phyloP scores from a whole-genome alignment of 306 rosid species.

The Arachis stenosperma region DNA sequence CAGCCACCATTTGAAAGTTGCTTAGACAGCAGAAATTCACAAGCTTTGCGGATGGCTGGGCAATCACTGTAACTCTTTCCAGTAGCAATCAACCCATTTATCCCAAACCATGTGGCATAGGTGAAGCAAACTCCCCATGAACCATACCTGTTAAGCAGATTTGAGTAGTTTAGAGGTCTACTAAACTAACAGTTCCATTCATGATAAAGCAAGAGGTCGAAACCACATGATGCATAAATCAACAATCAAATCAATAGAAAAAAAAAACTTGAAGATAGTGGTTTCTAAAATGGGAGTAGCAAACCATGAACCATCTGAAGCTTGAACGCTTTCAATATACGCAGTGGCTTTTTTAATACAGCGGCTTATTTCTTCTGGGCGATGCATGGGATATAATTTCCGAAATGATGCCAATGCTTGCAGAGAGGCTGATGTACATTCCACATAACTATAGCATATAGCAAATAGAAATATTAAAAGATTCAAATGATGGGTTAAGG shows the following conservation, averaged over 20 bases:
- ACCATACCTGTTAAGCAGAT: constrained; percentile 76
- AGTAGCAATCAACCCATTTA: constrained; percentile 75
- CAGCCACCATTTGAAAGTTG: constrained; percentile 87
- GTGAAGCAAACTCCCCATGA: constrained; percentile 94
- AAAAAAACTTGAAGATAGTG: neutral
- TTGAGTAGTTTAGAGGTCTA: constrained; percentile 40
- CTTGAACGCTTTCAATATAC: constrained; percentile 67
- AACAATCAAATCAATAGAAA: constrained; percentile 18
- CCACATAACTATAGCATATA: constrained; percentile 68
- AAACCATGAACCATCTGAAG: constrained; percentile 89
- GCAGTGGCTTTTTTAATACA: constrained; percentile 60
- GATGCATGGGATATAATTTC: constrained; percentile 68
- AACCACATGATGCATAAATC: constrained; percentile 31
- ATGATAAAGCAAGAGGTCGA: constrained; percentile 25
- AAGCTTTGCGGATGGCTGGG: constrained; percentile 66
- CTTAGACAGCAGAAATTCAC: constrained; percentile 78
- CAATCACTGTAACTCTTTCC: constrained; percentile 66
- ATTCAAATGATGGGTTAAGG: constrained; percentile 2
- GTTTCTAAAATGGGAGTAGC: constrained; percentile 36
- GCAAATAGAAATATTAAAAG: constrained; percentile 21
- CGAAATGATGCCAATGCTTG: constrained; percentile 71
- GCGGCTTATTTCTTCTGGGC: constrained; percentile 61
- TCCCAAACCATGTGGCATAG: constrained; percentile 85
- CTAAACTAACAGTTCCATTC: constrained; percentile 19
- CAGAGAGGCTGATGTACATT: constrained; percentile 87